These are phyloP conservation scores for Clarkia xantiana DNA, from an alignment of 345 rosid species.

Conservation along the genomic window DNA sequence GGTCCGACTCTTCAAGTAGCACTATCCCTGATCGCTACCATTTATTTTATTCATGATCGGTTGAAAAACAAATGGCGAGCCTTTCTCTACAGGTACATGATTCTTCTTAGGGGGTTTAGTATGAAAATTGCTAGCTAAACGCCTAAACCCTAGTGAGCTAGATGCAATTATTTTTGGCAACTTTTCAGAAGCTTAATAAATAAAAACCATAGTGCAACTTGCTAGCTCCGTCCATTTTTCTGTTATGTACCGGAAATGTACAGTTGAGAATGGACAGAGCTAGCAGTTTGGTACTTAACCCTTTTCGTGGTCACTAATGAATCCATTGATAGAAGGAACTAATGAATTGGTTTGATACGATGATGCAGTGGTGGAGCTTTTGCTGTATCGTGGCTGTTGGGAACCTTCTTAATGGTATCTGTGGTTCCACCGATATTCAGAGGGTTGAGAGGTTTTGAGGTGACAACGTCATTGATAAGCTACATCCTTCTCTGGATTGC, in stretches of 20 bases:
- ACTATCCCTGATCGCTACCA: slow-evolving; percentile 57
- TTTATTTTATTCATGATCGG: slow-evolving; percentile 64
- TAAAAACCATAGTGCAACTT: too few species aligned
- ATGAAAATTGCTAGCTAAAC: neutral
- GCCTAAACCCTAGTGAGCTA: too few species aligned
- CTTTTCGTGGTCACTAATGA: too few species aligned
- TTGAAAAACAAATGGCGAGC: slow-evolving; percentile 63
- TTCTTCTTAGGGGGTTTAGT: neutral
- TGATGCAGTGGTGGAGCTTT: slow-evolving; percentile 64
- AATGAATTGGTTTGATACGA: too few species aligned
- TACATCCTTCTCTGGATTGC: slow-evolving; percentile 75
- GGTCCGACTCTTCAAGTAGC: slow-evolving; percentile 90
- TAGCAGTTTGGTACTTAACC: too few species aligned
- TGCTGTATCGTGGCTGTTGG: slow-evolving; percentile 74
- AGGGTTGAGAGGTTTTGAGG: slow-evolving; percentile 78
- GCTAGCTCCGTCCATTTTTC: too few species aligned
- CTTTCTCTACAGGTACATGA: slow-evolving; percentile 59
- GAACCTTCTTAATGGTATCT: slow-evolving; percentile 91
- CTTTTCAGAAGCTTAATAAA: too few species aligned
- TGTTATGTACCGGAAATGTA: too few species aligned
- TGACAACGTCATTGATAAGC: slow-evolving; percentile 63
- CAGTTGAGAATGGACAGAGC: too few species aligned
- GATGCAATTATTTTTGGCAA: too few species aligned
- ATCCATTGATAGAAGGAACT: too few species aligned
- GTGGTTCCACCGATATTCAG: slow-evolving; percentile 72